Evolutionary conservation across 1,284 basidiomycete genomes (phyloP).

Genomic region (Fomes fomentarius): DNA sequence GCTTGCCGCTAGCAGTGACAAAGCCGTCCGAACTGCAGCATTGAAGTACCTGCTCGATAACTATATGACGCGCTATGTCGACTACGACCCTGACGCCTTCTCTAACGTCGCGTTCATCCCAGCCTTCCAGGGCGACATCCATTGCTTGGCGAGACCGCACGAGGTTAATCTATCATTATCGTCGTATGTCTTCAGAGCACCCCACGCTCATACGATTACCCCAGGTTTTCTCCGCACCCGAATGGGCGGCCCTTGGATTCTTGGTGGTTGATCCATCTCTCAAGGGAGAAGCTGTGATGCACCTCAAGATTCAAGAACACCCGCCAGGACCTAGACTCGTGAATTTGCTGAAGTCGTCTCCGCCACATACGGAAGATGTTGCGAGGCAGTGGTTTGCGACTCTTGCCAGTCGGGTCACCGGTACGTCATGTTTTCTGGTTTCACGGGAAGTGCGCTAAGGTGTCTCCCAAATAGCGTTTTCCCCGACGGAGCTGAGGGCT

Average conservation of each 20-base stretch:
- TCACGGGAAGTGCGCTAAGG: neutral
- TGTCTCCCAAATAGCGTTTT: slow-evolving; percentile 47
- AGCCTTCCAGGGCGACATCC: slow-evolving; percentile 54
- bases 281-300: slow-evolving; percentile 57
- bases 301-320: slow-evolving; percentile 77
- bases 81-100: slow-evolving; percentile 62
- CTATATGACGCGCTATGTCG: slow-evolving; percentile 60
- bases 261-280: slow-evolving; percentile 61
- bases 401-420: slow-evolving; percentile 73
- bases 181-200: neutral
- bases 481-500: slow-evolving; percentile 44
- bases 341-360: slow-evolving; percentile 60
- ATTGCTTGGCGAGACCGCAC: slow-evolving; percentile 65
- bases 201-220: neutral
- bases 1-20: slow-evolving; percentile 63
- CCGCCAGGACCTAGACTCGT: slow-evolving; percentile 75
- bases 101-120: slow-evolving; percentile 81
- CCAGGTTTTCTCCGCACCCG: slow-evolving; percentile 75
- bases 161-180: slow-evolving; percentile 52
- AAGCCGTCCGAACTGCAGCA: slow-evolving; percentile 53
- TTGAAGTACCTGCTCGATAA: slow-evolving; percentile 84
- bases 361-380: slow-evolving; percentile 58
- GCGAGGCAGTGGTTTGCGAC: slow-evolving; percentile 80
- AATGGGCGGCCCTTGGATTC: slow-evolving; percentile 82
- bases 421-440: slow-evolving; percentile 40